Percentiles rank a stretch among this genome's conserved stretches.
phyloP scores from a whole-genome alignment of 2,329 filamentous ascomycete species.

The Ceratocystis variospora region DNA sequence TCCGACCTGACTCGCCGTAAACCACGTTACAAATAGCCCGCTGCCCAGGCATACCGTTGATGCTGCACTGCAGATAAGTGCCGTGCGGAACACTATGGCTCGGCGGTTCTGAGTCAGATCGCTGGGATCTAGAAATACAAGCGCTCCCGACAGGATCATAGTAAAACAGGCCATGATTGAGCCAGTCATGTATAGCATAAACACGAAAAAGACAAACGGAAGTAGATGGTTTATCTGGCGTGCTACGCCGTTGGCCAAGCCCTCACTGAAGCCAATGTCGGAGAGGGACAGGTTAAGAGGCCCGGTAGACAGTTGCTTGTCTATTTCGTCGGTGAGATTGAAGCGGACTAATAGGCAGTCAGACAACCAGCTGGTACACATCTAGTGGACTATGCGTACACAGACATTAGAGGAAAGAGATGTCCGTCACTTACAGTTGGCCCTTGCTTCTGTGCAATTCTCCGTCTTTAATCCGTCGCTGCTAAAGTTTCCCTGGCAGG shows the following conservation, averaged over 20 bases:
- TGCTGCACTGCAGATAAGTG: slow-evolving; percentile 28
- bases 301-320: slow-evolving; percentile 34
- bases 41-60: slow-evolving; percentile 29
- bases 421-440: slow-evolving; percentile 27
- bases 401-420: background rate
- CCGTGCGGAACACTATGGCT: slow-evolving; percentile 22
- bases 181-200: slow-evolving; percentile 36
- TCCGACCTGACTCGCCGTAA: slow-evolving; percentile 30
- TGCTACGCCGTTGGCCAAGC: slow-evolving; percentile 27
- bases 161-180: slow-evolving; percentile 30
- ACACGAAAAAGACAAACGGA: slow-evolving; percentile 33
- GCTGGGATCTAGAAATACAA: background rate
- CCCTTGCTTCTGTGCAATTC: slow-evolving; percentile 31
- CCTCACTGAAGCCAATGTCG: slow-evolving; percentile 33
- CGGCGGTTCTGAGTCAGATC: background rate
- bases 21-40: slow-evolving; percentile 33
- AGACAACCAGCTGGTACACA: background rate
- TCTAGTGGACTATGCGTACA: too few species aligned
- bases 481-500: slow-evolving; percentile 34
- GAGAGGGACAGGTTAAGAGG: slow-evolving; percentile 33
- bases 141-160: slow-evolving; percentile 26
- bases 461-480: slow-evolving; percentile 32
- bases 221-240: slow-evolving; percentile 38
- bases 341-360: slow-evolving; percentile 25
- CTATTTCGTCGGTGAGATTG: slow-evolving; percentile 36